Evolutionary conservation across 1,284 basidiomycete species (phyloP).

Genomic region (Ceratobasidium sp.): DNA sequence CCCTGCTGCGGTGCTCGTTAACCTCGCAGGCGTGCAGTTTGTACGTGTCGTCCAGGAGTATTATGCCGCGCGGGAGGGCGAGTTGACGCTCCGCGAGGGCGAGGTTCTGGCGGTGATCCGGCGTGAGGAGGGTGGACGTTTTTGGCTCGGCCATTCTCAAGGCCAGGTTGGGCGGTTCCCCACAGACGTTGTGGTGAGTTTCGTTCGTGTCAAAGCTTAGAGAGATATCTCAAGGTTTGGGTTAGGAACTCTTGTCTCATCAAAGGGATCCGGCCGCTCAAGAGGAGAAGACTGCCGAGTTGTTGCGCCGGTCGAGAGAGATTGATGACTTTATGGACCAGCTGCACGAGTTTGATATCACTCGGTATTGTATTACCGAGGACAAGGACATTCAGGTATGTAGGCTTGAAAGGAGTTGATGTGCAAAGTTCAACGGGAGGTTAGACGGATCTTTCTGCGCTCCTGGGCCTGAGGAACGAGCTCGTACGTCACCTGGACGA

Average conservation of each 20-base stretch:
- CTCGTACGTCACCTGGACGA: constrained; percentile 37
- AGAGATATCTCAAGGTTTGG: background rate
- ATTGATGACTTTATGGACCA: constrained; percentile 39
- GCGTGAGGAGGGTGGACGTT: constrained; percentile 18
- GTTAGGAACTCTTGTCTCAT: constrained; percentile 30
- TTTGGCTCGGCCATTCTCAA: constrained; percentile 23
- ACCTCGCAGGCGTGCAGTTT: constrained; percentile 37
- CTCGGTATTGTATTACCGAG: constrained; percentile 36
- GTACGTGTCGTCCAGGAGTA: constrained; percentile 20
- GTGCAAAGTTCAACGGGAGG: background rate
- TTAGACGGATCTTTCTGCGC: constrained; percentile 24
- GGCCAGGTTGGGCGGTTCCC: constrained; percentile 38
- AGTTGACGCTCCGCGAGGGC: constrained; percentile 32
- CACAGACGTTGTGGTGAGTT: constrained; percentile 26
- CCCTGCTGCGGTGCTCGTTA: constrained; percentile 18
- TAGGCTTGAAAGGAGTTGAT: too few species aligned
- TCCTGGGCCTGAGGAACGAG: constrained; percentile 27
- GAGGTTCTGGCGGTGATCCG: constrained; percentile 28
- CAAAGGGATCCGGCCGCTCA: constrained; percentile 19
- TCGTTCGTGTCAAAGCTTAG: background rate
- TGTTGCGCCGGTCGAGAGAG: constrained; percentile 34
- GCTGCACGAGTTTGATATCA: constrained; percentile 36
- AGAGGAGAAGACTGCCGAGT: constrained; percentile 36
- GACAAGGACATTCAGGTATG: constrained; percentile 33
- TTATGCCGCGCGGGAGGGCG: background rate